These are phyloP conservation scores for Geotrichum histeridarum DNA, from an alignment of 1,139 yeast genomes.

Conservation along the genomic window DNA sequence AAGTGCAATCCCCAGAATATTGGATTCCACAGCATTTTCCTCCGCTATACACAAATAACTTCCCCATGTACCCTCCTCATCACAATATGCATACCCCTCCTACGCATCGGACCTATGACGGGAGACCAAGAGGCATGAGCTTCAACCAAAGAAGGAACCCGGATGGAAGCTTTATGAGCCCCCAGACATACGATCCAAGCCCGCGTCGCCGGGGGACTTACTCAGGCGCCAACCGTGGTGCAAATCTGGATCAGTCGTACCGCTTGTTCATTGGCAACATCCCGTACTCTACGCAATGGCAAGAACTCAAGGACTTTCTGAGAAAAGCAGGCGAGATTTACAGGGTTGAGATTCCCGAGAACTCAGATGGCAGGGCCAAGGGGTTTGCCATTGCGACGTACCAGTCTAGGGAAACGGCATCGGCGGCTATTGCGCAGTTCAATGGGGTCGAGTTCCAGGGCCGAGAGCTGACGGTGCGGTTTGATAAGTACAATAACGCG, in stretches of 20 bases:
- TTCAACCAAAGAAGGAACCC: not conserved
- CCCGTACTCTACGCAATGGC: slow-evolving; percentile 56
- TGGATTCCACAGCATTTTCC: slow-evolving; percentile 1
- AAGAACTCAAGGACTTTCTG: slow-evolving; percentile 48
- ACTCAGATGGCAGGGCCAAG: slow-evolving; percentile 42
- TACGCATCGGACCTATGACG: not conserved
- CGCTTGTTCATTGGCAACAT: slow-evolving; percentile 34
- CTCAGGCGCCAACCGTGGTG: not conserved
- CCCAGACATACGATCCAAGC: not conserved
- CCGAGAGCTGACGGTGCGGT: slow-evolving; percentile 55
- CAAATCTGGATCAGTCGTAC: not conserved
- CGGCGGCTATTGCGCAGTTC: slow-evolving; percentile 46
- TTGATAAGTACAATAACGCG: slow-evolving; percentile 38
- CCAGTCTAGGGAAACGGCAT: slow-evolving; percentile 47
- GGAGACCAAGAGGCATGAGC: slow-evolving; percentile 5
- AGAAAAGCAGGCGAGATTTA: slow-evolving; percentile 43
- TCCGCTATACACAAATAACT: slow-evolving; percentile 1
- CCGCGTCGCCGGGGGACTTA: slow-evolving; percentile 2
- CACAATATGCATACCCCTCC: not conserved
- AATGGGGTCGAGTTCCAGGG: slow-evolving; percentile 54
- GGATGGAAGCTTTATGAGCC: not conserved
- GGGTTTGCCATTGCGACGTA: slow-evolving; percentile 68
- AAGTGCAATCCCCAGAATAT: slow-evolving; percentile 4
- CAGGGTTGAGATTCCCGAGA: slow-evolving; percentile 52
- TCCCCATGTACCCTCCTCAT: not conserved